Evolutionary conservation across 1,284 basidiomycete genomes (phyloP).

Genomic region (Sanghuangporus weigelae): DNA sequence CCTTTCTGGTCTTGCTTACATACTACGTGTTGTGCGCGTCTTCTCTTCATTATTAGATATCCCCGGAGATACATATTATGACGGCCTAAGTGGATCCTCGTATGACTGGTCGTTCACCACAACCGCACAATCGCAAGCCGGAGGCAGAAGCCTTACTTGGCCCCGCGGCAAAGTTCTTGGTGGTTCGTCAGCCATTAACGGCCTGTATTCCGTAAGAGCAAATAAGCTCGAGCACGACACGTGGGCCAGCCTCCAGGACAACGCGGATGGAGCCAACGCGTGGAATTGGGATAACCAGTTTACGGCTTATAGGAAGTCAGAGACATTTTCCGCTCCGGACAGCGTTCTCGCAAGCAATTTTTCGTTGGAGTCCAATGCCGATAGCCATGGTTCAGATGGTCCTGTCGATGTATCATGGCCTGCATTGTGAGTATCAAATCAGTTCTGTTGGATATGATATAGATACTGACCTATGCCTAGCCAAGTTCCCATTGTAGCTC

Average conservation of each 20-base stretch:
- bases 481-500: constrained; percentile 43
- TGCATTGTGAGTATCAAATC: constrained; percentile 37
- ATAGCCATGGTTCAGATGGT: constrained; percentile 40
- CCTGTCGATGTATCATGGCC: constrained; percentile 47
- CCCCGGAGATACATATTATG: constrained; percentile 47
- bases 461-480: constrained; percentile 20
- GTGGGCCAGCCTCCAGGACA: constrained; percentile 42
- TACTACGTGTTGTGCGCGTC: neutral
- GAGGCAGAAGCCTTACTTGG: constrained; percentile 40
- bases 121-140: constrained; percentile 38
- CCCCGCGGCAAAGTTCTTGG: constrained; percentile 66
- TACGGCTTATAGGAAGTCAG: constrained; percentile 47
- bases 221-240: constrained; percentile 49
- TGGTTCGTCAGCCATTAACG: constrained; percentile 71
- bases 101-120: constrained; percentile 66
- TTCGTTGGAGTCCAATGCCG: constrained; percentile 35
- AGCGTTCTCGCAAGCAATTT: constrained; percentile 30
- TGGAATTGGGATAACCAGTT: constrained; percentile 57
- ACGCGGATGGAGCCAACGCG: constrained; percentile 26
- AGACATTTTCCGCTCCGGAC: constrained; percentile 39
- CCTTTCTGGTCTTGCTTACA: neutral
- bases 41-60: constrained; percentile 33
- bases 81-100: constrained; percentile 41
- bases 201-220: constrained; percentile 59
- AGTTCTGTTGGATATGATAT: too few species aligned